phyloP scores from a whole-genome alignment of 768 basidiomycete genomes.

The Lentinula sp. region DNA sequence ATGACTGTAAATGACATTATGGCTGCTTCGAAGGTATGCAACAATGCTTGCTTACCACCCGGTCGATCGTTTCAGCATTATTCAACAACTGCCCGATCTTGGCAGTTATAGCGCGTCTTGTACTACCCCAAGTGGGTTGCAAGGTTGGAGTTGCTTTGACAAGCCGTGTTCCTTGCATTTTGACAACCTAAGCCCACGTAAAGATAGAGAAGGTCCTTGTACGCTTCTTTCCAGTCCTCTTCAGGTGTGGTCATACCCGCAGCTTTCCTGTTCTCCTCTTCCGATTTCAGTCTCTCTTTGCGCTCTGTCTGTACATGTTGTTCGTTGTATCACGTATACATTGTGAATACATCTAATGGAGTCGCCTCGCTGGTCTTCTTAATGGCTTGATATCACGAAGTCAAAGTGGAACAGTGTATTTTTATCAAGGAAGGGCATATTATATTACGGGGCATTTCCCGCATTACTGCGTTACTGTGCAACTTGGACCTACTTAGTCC shows the following conservation, averaged over 20 bases:
- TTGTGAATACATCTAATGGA: no score
- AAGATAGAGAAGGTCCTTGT: constrained; percentile 31
- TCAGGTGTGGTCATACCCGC: constrained; percentile 49
- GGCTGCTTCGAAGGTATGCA: not conserved
- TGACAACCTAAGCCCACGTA: constrained; percentile 41
- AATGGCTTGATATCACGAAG: no score
- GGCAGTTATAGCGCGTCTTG: constrained; percentile 75
- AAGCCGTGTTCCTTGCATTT: constrained; percentile 53
- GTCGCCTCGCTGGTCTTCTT: no score
- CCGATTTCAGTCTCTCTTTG: constrained; percentile 24
- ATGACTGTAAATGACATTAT: constrained; percentile 21
- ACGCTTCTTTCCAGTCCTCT: constrained; percentile 61
- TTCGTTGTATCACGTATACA: no score
- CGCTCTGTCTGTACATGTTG: no score
- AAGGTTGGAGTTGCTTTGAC: constrained; percentile 54
- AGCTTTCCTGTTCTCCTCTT: constrained; percentile 16
- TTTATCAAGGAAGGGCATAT: no score
- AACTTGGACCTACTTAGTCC: no score
- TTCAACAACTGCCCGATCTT: constrained; percentile 87
- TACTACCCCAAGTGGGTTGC: constrained; percentile 59
- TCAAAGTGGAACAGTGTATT: no score
- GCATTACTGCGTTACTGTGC: no score
- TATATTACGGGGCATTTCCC: no score
- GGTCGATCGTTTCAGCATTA: constrained; percentile 50
- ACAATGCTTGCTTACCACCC: constrained; percentile 46